phyloP scores from a whole-genome alignment of 1,139 yeast species.

The Geotrichum candidum region DNA sequence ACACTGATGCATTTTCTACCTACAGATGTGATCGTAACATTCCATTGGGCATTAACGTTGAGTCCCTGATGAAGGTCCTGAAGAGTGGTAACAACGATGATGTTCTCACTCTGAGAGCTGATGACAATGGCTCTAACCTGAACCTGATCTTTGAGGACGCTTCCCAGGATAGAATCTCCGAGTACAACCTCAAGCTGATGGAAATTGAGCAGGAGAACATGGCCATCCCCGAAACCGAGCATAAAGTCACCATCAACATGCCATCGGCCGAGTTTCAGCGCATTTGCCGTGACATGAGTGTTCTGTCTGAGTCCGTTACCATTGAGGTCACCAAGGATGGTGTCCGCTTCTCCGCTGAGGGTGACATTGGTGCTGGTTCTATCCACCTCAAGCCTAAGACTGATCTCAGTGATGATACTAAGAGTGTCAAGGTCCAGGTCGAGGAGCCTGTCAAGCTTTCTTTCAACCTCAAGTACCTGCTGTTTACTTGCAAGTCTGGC shows the following conservation, averaged over 20 bases:
- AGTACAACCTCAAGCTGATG: constrained; percentile 87
- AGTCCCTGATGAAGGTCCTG: constrained; percentile 77
- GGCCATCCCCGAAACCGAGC: constrained; percentile 89
- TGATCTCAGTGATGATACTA: constrained; percentile 74
- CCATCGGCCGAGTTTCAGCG: constrained; percentile 86
- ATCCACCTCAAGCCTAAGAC: constrained; percentile 80
- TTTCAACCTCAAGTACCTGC: constrained; percentile 84
- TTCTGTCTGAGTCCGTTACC: constrained; percentile 79
- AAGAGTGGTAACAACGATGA: constrained; percentile 91
- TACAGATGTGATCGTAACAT: constrained; percentile 94
- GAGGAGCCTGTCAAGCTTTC: constrained; percentile 83
- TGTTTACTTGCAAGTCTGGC: constrained; percentile 89
- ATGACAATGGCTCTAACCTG: constrained; percentile 81
- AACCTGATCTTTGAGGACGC: constrained; percentile 78
- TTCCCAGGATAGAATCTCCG: constrained; percentile 83
- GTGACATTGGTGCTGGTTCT: constrained; percentile 87
- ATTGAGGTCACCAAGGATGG: constrained; percentile 88
- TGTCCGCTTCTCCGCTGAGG: constrained; percentile 83
- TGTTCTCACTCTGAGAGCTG: constrained; percentile 81
- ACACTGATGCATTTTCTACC: constrained; percentile 83
- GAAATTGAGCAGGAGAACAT: constrained; percentile 94
- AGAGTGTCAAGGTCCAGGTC: constrained; percentile 68
- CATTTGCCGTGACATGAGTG: constrained; percentile 80
- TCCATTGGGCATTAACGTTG: constrained; percentile 86
- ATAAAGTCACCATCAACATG: constrained; percentile 79